Conservation (phyloP, 768 basidiomycete genomes). For the Gyrodon lividus region DNA sequence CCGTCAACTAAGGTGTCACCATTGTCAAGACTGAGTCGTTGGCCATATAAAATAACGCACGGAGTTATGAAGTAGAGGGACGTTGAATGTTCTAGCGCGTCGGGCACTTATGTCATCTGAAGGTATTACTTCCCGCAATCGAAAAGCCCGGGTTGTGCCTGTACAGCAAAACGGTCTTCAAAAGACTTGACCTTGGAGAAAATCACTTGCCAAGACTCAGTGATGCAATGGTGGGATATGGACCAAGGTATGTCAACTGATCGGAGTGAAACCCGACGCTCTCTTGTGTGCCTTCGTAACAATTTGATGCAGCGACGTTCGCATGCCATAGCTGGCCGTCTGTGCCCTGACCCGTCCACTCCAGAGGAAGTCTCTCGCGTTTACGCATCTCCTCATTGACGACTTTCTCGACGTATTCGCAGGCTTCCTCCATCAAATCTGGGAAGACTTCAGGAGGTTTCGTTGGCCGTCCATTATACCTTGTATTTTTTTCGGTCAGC, state of each 20-base stretch:
- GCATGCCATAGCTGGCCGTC: slow-evolving; percentile 58
- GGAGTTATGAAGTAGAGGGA: slow-evolving; percentile 77
- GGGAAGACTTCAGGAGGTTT: slow-evolving; percentile 59
- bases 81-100: slow-evolving; percentile 69
- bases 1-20: slow-evolving; percentile 52
- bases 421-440: slow-evolving; percentile 75
- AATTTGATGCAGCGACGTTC: slow-evolving; percentile 84
- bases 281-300: slow-evolving; percentile 80
- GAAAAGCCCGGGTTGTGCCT: slow-evolving; percentile 72
- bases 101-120: slow-evolving; percentile 55
- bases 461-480: slow-evolving; percentile 77
- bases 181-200: background rate
- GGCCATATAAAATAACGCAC: slow-evolving; percentile 39
- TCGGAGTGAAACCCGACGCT: slow-evolving; percentile 83
- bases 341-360: slow-evolving; percentile 52
- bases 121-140: slow-evolving; percentile 75
- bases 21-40: background rate
- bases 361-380: slow-evolving; percentile 58
- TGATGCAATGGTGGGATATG: slow-evolving; percentile 84
- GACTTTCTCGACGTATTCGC: slow-evolving; percentile 61
- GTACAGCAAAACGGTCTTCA: background rate
- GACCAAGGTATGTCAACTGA: slow-evolving; percentile 77
- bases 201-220: slow-evolving; percentile 63
- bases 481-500: slow-evolving; percentile 28
- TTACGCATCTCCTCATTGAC: slow-evolving; percentile 71